Conservation (phyloP, 2,329 filamentous ascomycete genomes). For the Xylariaceae sp. region DNA sequence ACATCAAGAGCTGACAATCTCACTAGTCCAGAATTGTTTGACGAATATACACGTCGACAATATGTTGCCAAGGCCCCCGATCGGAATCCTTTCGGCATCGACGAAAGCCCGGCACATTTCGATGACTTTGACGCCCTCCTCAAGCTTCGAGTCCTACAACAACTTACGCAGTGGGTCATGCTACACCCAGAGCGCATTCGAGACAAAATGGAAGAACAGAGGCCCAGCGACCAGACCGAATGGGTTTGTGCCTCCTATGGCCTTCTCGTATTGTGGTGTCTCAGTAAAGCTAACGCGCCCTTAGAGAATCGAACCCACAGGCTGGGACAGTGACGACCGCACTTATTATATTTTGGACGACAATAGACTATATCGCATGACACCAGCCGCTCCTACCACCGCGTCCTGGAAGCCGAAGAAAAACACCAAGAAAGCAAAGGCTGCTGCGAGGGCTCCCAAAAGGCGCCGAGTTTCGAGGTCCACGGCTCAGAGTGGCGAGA, state of each 20-base stretch:
- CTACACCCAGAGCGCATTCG: constrained; percentile 82
- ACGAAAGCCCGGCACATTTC: constrained; percentile 70
- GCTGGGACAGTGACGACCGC: constrained; percentile 84
- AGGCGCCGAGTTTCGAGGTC: constrained; percentile 55
- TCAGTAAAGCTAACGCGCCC: constrained; percentile 21
- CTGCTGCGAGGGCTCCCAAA: constrained; percentile 64
- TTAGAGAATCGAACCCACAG: constrained; percentile 73
- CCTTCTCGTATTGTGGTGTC: not conserved
- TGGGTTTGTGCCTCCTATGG: constrained; percentile 65
- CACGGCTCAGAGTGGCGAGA: constrained; percentile 36
- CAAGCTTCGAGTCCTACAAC: constrained; percentile 79
- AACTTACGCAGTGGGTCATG: constrained; percentile 86
- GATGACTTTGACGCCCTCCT: constrained; percentile 75
- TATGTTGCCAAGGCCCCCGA: constrained; percentile 76
- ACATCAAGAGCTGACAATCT: not conserved
- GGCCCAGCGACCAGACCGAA: constrained; percentile 72
- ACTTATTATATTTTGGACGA: constrained; percentile 91
- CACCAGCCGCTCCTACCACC: constrained; percentile 64
- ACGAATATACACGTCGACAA: constrained; percentile 88
- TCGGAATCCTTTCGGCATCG: constrained; percentile 80
- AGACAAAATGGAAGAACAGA: constrained; percentile 78
- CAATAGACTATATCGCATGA: constrained; percentile 83
- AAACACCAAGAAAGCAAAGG: constrained; percentile 63
- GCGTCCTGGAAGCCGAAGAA: constrained; percentile 54
- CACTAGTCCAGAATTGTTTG: constrained; percentile 75